Evolutionary conservation across 1,284 basidiomycete genomes (phyloP).

Genomic region (Kalmanozyma brasiliensis): DNA sequence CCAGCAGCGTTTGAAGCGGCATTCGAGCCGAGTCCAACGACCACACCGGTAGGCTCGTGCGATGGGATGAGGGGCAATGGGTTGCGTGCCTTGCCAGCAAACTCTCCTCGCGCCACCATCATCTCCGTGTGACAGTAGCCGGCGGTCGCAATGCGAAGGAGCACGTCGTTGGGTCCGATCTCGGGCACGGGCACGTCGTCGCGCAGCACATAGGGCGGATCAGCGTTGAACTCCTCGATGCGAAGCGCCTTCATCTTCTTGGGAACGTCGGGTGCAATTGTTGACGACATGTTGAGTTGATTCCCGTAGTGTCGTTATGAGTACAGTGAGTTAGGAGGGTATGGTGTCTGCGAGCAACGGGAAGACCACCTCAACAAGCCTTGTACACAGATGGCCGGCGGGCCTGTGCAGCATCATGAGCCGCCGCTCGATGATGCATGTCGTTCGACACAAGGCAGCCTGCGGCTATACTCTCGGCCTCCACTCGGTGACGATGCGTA

Average conservation of each 20-base stretch:
- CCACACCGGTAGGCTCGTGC: conserved; percentile 55
- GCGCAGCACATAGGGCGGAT: conserved; percentile 35
- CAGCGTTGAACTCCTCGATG: conserved; percentile 35
- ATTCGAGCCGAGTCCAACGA: conserved; percentile 27
- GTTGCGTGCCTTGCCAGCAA: conserved; percentile 30
- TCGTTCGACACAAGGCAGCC: conserved; percentile 3
- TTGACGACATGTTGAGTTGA: conserved; percentile 1
- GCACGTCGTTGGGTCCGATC: conserved; percentile 26
- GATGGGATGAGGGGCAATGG: conserved; percentile 40
- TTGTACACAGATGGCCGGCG: no score
- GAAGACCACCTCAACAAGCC: no score
- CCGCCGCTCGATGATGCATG: conserved; percentile 1
- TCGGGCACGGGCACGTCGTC: conserved; percentile 27
- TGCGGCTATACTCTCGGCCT: background rate
- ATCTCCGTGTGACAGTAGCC: conserved; percentile 57
- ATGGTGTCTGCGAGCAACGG: no score
- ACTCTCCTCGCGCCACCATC: conserved; percentile 47
- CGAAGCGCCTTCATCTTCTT: conserved; percentile 23
- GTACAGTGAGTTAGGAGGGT: no score
- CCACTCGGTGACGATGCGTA: background rate
- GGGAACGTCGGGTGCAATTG: conserved; percentile 8
- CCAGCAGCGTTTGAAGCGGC: conserved; percentile 13
- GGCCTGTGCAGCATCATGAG: no score
- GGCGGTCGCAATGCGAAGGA: conserved; percentile 44
- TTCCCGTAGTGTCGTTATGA: no score